A percentile compares a stretch with the other conserved stretches of the same genome.
These are phyloP conservation scores for Dactylonectria macrodidyma DNA, from an alignment of 2,329 filamentous ascomycete genomes.

Conservation along the genomic window DNA sequence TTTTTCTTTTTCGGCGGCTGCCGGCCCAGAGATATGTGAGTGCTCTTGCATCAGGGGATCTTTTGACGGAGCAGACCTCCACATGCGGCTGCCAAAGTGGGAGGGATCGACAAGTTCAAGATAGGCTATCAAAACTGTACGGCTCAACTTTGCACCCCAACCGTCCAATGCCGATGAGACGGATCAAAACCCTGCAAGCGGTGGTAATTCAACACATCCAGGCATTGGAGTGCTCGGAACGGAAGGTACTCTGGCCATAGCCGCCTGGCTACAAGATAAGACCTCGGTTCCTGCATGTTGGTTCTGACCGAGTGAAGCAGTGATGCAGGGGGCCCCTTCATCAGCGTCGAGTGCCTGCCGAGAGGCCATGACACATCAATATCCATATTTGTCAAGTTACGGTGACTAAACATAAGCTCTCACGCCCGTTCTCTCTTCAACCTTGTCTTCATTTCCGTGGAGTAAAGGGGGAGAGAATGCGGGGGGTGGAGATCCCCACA, in stretches of 20 bases:
- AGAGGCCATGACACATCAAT: constrained; percentile 16
- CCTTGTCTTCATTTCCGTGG: constrained; percentile 20
- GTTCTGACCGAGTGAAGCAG: background rate
- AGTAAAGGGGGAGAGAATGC: constrained; percentile 24
- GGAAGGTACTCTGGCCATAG: constrained; percentile 22
- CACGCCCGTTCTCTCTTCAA: constrained; percentile 10
- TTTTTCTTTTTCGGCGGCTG: background rate
- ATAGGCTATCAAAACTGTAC: constrained; percentile 20
- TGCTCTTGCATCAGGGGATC: constrained; percentile 16
- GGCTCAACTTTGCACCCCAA: constrained; percentile 19
- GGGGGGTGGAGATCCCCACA: constrained; percentile 30
- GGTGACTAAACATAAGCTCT: constrained; percentile 18
- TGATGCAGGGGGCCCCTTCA: constrained; percentile 6
- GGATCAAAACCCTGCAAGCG: constrained; percentile 21
- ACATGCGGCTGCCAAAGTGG: constrained; percentile 25
- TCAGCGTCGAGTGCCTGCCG: background rate
- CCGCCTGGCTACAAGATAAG: constrained; percentile 16
- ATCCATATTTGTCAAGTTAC: constrained; percentile 8
- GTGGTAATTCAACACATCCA: constrained; percentile 23
- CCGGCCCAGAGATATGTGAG: constrained; percentile 14
- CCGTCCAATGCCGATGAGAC: constrained; percentile 25
- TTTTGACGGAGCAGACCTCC: constrained; percentile 26
- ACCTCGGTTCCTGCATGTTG: constrained; percentile 31
- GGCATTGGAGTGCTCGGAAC: constrained; percentile 17
- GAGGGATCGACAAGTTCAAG: constrained; percentile 30